Evolutionary conservation across 2,329 filamentous ascomycete species (phyloP).

Genomic region (Botrytis fabae): DNA sequence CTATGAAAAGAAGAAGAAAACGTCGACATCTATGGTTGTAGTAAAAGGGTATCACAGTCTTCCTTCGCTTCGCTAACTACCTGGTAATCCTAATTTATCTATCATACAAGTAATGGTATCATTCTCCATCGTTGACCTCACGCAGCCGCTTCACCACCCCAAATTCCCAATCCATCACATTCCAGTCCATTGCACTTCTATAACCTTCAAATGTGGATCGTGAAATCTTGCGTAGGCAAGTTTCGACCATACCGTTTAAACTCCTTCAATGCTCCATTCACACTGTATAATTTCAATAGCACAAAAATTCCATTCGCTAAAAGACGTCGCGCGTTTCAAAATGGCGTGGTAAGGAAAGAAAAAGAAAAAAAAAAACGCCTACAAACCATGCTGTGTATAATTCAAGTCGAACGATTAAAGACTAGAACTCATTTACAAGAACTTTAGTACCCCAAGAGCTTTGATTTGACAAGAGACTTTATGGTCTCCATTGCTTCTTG

Average conservation of each 20-base stretch:
- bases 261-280: constrained; percentile 16
- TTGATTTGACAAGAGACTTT: not conserved
- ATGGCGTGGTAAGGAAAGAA: constrained; percentile 12
- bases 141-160: not conserved
- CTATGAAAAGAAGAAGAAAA: not conserved
- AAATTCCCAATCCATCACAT: constrained; percentile 1
- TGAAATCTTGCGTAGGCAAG: constrained; percentile 19
- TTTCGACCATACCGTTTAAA: constrained; percentile 13
- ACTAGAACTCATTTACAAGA: not conserved
- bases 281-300: constrained; percentile 7
- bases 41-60: constrained; percentile 24
- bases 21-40: not conserved
- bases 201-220: constrained; percentile 11
- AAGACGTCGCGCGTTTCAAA: constrained; percentile 17
- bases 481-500: constrained; percentile 34
- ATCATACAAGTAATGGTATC: constrained; percentile 26
- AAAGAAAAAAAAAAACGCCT: not conserved
- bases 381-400: constrained; percentile 12
- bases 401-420: constrained; percentile 9
- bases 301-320: constrained; percentile 21
- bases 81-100: constrained; percentile 15
- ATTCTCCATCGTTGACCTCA: constrained; percentile 11
- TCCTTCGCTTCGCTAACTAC: constrained; percentile 4
- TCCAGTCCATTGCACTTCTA: not conserved
- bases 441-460: constrained; percentile 1